Evolutionary conservation across 495 filamentous ascomycete genomes (phyloP).

Genomic region (Penicillium nucicola): DNA sequence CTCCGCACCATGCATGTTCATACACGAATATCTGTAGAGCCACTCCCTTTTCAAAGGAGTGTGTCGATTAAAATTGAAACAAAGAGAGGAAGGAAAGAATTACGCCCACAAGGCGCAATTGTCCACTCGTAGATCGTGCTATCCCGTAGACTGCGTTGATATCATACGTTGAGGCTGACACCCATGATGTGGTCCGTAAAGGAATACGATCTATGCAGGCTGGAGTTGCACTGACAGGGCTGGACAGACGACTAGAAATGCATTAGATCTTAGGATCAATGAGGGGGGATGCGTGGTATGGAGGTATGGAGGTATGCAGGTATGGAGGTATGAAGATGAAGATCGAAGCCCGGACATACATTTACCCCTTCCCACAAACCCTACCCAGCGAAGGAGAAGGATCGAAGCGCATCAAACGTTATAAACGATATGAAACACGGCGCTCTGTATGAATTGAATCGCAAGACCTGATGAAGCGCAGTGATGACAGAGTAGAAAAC

Average conservation of each 20-base stretch:
- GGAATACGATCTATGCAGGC: conserved; percentile 1
- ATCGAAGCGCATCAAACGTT: neutral
- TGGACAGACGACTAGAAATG: neutral
- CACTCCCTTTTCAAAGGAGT: neutral
- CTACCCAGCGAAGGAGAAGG: neutral
- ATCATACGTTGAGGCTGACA: conserved; percentile 6
- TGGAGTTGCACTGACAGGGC: neutral
- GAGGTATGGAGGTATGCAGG: neutral
- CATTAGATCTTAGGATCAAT: neutral
- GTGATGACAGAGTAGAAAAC: conserved; percentile 6
- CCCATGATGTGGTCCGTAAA: conserved; percentile 1
- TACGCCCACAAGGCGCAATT: neutral
- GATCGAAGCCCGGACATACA: conserved; percentile 6
- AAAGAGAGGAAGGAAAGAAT: neutral
- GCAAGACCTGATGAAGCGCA: conserved; percentile 7
- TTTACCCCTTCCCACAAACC: conserved; percentile 7
- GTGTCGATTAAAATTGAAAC: neutral
- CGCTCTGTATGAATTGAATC: neutral
- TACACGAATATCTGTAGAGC: conserved; percentile 5
- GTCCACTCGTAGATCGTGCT: neutral
- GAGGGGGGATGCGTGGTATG: too few species aligned
- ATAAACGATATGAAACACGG: neutral
- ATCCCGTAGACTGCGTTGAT: conserved; percentile 4
- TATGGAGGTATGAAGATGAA: neutral
- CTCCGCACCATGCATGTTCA: conserved; percentile 14